Conservation (phyloP, 106 monocot species). For the Amphibolis antarctica region DNA sequence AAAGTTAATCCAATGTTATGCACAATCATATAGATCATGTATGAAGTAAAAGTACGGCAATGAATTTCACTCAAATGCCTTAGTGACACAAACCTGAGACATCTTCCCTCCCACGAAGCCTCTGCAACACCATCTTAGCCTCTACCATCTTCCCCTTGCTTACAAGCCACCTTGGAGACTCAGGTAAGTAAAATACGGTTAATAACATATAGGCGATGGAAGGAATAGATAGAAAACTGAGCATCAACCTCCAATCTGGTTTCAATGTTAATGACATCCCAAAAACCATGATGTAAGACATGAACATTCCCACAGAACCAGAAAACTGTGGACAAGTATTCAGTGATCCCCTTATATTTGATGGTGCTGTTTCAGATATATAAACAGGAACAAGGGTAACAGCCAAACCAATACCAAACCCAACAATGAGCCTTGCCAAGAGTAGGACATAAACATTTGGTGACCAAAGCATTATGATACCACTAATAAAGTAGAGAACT, state of each 20-base stretch:
- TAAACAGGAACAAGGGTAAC: constrained; percentile 22
- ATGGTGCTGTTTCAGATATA: constrained; percentile 23
- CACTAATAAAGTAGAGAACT: constrained; percentile 18
- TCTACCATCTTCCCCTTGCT: constrained; percentile 24
- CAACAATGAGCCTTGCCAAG: constrained; percentile 18
- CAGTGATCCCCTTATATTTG: constrained; percentile 17
- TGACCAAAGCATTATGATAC: constrained; percentile 23
- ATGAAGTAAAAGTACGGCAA: no score
- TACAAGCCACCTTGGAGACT: constrained; percentile 27
- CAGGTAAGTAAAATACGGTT: constrained; percentile 16
- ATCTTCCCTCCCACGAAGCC: constrained; percentile 17
- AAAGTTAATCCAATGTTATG: no score
- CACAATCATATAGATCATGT: no score
- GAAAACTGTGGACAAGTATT: constrained; percentile 24
- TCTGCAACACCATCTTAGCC: constrained; percentile 19
- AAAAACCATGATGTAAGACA: constrained; percentile 24
- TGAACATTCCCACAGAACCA: constrained; percentile 23
- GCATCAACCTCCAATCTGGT: constrained; percentile 23
- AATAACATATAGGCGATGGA: constrained; percentile 14
- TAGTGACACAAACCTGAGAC: constrained; percentile 12
- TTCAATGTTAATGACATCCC: constrained; percentile 12
- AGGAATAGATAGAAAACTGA: constrained; percentile 22
- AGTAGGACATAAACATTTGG: constrained; percentile 21
- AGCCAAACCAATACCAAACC: constrained; percentile 20
- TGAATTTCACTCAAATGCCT: not conserved